Conservation (phyloP, 306 rosid species). For the Coriaria nepalensis region DNA sequence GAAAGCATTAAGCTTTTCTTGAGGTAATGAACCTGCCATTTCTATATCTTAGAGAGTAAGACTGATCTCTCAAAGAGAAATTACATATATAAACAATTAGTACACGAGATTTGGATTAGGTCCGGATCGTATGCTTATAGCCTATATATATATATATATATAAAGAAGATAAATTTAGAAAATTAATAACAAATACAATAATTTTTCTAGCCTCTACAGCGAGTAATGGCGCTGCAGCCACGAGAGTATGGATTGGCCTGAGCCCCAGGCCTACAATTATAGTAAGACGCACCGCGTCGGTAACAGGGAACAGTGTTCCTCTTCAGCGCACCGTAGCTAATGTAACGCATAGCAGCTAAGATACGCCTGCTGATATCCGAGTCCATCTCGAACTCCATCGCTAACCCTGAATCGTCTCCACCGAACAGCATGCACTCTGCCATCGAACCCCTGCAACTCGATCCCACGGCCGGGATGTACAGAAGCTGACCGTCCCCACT, state of each 20-base stretch:
- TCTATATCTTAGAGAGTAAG: too few species aligned
- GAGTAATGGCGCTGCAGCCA: slow-evolving; percentile 71
- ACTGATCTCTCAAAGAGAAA: too few species aligned
- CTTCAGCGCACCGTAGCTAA: slow-evolving; percentile 92
- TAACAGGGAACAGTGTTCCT: slow-evolving; percentile 90
- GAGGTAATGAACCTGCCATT: too few species aligned
- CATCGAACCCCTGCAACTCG: slow-evolving; percentile 47
- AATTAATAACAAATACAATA: not conserved
- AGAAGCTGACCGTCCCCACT: slow-evolving; percentile 22
- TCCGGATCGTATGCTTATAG: too few species aligned
- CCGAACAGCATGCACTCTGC: slow-evolving; percentile 43
- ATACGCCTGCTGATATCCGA: slow-evolving; percentile 83
- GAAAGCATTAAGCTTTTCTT: too few species aligned
- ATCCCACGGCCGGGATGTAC: slow-evolving; percentile 22
- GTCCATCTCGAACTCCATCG: slow-evolving; percentile 57
- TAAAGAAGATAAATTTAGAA: not conserved
- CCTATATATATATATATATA: too few species aligned
- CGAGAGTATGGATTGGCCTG: slow-evolving; percentile 88
- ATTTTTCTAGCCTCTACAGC: slow-evolving; percentile 54
- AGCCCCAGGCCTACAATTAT: slow-evolving; percentile 81
- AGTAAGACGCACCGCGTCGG: slow-evolving; percentile 86
- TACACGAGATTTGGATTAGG: too few species aligned
- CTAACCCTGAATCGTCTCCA: slow-evolving; percentile 27
- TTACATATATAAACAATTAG: too few species aligned
- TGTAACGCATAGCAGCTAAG: slow-evolving; percentile 46